Evolutionary conservation across 1,139 yeast genomes (phyloP).

Genomic region (Pichia sp.): DNA sequence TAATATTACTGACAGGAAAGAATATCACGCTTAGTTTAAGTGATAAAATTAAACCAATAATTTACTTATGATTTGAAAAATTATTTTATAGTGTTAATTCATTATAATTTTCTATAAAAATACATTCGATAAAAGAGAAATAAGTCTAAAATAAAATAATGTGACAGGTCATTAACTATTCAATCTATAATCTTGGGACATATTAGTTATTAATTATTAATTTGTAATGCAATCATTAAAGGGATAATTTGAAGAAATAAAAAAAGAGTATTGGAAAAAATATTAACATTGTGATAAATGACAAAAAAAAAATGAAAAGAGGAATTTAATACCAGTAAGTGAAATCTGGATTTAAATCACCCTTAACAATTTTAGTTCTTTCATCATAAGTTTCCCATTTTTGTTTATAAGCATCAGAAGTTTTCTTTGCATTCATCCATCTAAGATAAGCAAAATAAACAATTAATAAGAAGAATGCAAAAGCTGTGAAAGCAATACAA

Average conservation of each 20-base stretch:
- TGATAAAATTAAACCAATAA: neutral
- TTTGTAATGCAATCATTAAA: no score
- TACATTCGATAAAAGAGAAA: neutral
- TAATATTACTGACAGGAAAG: no score
- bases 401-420: slow-evolving; percentile 32
- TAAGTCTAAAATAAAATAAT: neutral
- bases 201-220: no score
- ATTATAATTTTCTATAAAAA: neutral
- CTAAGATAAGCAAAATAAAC: slow-evolving; percentile 40
- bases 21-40: no score
- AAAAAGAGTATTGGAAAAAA: neutral
- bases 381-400: slow-evolving; percentile 42
- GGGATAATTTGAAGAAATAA: no score
- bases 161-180: no score
- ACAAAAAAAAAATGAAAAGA: neutral
- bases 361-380: slow-evolving; percentile 44
- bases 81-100: neutral
- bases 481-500: slow-evolving; percentile 46
- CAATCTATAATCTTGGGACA: no score
- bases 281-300: neutral
- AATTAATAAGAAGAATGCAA: slow-evolving; percentile 43
- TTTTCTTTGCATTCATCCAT: slow-evolving; percentile 40
- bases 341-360: slow-evolving; percentile 65
- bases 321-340: slow-evolving; percentile 24
- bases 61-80: neutral